Evolutionary conservation across 2,329 filamentous ascomycete genomes (phyloP).

Genomic region (Phialophora tarda): DNA sequence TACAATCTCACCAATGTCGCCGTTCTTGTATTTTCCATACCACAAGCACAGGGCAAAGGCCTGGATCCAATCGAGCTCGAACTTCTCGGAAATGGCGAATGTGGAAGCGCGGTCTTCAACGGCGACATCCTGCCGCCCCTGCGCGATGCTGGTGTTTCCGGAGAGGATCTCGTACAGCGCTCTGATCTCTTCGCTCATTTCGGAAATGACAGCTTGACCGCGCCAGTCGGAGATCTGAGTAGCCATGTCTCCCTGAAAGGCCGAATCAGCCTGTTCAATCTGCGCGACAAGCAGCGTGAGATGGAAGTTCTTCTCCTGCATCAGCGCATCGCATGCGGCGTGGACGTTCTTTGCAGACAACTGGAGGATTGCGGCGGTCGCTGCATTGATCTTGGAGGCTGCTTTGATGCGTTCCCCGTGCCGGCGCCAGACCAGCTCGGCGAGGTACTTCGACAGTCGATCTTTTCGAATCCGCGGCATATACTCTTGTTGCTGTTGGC

Average conservation of each 20-base stretch:
- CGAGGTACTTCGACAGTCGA: slow-evolving; percentile 52
- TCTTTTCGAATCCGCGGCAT: slow-evolving; percentile 56
- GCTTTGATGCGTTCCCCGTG: slow-evolving; percentile 66
- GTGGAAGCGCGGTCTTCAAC: slow-evolving; percentile 79
- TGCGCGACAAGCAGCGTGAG: slow-evolving; percentile 84
- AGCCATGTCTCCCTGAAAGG: slow-evolving; percentile 73
- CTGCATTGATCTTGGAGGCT: slow-evolving; percentile 68
- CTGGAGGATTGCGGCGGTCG: slow-evolving; percentile 76
- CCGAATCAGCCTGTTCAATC: slow-evolving; percentile 71
- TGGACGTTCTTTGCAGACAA: slow-evolving; percentile 78
- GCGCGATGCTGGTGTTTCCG: slow-evolving; percentile 82
- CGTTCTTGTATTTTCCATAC: slow-evolving; percentile 75
- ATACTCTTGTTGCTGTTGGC: slow-evolving; percentile 48
- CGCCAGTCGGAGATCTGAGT: slow-evolving; percentile 85
- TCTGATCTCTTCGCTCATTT: slow-evolving; percentile 82
- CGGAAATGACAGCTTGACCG: slow-evolving; percentile 79
- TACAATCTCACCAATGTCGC: slow-evolving; percentile 75
- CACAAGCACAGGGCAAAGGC: slow-evolving; percentile 89
- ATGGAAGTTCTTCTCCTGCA: slow-evolving; percentile 77
- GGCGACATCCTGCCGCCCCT: slow-evolving; percentile 72
- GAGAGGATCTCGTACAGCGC: slow-evolving; percentile 87
- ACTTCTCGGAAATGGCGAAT: slow-evolving; percentile 82
- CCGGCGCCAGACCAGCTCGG: slow-evolving; percentile 58
- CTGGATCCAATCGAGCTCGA: slow-evolving; percentile 89
- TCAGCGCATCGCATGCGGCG: slow-evolving; percentile 80